Conservation (phyloP, 768 basidiomycete genomes). For the Boletus vinaceobasis region DNA sequence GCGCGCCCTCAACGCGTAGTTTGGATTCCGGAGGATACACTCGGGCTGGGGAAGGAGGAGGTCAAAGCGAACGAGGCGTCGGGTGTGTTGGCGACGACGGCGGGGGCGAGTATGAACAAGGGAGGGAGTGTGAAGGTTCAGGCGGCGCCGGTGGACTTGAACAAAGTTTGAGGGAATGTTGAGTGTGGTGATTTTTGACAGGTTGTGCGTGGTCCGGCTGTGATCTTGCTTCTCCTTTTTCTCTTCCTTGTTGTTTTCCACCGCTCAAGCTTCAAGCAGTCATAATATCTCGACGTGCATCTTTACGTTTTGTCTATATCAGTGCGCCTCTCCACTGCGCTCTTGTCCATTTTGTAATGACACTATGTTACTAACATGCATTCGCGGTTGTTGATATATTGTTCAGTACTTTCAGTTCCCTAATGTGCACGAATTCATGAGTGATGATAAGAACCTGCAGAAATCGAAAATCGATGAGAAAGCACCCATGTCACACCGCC, state of each 20-base stretch:
- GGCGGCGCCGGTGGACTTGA: conserved; percentile 24
- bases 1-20: conserved; percentile 69
- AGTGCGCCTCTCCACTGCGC: not conserved
- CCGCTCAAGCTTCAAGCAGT: not conserved
- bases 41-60: conserved; percentile 55
- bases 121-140: conserved; percentile 49
- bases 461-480: not conserved
- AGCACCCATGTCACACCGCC: not conserved
- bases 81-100: conserved; percentile 49
- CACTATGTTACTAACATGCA: not conserved
- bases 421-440: not conserved
- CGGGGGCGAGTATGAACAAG: conserved; percentile 56
- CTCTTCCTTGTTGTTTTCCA: not conserved
- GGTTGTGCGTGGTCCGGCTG: not conserved
- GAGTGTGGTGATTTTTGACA: not conserved
- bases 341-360: conserved; percentile 1
- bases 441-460: not conserved
- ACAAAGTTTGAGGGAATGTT: conserved; percentile 23
- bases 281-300: not conserved
- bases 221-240: not conserved
- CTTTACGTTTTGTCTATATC: not conserved
- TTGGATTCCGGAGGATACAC: conserved; percentile 78
- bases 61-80: conserved; percentile 48
- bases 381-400: not conserved
- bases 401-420: too few relatives aligned